Percentiles rank a stretch among this genome's conserved stretches.
Conservation (phyloP, 257 asterid genomes). For the Rubia yunnanensis region DNA sequence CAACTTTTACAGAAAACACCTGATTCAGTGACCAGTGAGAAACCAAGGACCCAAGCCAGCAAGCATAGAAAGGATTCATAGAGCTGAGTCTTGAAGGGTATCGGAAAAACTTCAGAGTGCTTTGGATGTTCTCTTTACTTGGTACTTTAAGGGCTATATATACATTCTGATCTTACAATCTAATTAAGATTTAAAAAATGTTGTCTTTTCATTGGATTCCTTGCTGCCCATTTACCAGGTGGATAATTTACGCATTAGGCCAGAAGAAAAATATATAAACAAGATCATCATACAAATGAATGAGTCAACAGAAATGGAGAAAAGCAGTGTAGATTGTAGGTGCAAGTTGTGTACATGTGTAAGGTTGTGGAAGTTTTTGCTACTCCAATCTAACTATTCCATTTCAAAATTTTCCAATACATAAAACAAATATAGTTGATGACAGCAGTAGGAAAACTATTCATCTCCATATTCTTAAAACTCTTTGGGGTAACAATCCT, state of each 20-base stretch:
- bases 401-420: background rate
- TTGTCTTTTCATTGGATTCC: background rate
- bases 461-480: too few relatives aligned
- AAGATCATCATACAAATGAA: background rate
- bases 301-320: background rate
- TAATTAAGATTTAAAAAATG: background rate
- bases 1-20: slow-evolving; percentile 39
- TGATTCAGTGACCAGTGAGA: slow-evolving; percentile 47
- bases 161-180: too few relatives aligned
- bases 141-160: too few relatives aligned
- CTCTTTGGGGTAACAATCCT: too few relatives aligned
- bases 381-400: too few relatives aligned
- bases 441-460: too few relatives aligned
- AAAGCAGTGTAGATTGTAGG: too few relatives aligned
- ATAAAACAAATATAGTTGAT: too few relatives aligned
- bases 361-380: background rate
- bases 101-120: too few relatives aligned
- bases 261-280: slow-evolving; percentile 1
- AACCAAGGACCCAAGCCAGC: slow-evolving; percentile 65
- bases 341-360: slow-evolving; percentile 4
- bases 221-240: slow-evolving; percentile 1
- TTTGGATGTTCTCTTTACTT: too few relatives aligned
- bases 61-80: slow-evolving; percentile 49
- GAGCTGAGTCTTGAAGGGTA: slow-evolving; percentile 19
- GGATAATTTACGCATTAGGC: background rate